Evolutionary conservation across 2,329 filamentous ascomycete species (phyloP).

Genomic region (Lasiodiplodia citricola): DNA sequence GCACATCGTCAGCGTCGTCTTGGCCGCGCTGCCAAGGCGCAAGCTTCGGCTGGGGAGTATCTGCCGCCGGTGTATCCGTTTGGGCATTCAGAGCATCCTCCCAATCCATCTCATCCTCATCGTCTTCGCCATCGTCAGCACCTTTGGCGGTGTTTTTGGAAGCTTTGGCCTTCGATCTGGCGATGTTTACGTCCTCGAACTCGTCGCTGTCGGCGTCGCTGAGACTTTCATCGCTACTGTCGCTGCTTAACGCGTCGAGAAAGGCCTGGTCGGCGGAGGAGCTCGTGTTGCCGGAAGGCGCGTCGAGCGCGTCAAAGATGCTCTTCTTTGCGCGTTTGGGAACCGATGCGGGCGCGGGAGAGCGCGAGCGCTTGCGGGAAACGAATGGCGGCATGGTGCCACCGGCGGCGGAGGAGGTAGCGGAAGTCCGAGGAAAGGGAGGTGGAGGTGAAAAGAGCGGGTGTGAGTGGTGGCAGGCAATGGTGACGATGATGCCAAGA

Average conservation of each 20-base stretch:
- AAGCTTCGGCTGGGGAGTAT: background rate
- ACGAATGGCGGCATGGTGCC: slow-evolving; percentile 26
- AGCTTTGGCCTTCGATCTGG: background rate
- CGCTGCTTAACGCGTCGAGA: slow-evolving; percentile 20
- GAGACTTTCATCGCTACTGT: background rate
- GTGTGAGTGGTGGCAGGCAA: slow-evolving; percentile 2
- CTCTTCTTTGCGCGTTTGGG: slow-evolving; percentile 23
- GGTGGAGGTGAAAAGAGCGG: background rate
- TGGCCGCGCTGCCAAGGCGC: slow-evolving; percentile 15
- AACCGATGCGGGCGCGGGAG: background rate
- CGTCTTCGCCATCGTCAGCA: slow-evolving; percentile 25
- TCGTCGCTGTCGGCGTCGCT: slow-evolving; percentile 21
- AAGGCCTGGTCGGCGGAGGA: slow-evolving; percentile 23
- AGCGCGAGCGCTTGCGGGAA: slow-evolving; percentile 26
- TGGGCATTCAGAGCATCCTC: slow-evolving; percentile 45
- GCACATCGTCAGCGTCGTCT: slow-evolving; percentile 33
- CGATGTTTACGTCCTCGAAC: slow-evolving; percentile 11
- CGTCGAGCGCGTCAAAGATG: slow-evolving; percentile 23
- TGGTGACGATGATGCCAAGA: slow-evolving; percentile 18
- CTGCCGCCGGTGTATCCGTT: slow-evolving; percentile 31
- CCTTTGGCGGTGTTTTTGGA: background rate
- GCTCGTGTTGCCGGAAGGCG: slow-evolving; percentile 5
- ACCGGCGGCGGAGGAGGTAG: background rate
- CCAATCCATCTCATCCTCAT: slow-evolving; percentile 43
- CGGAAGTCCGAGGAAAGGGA: background rate